Conservation (phyloP, 2,329 filamentous ascomycete species). For the Cyphellophora attinorum region DNA sequence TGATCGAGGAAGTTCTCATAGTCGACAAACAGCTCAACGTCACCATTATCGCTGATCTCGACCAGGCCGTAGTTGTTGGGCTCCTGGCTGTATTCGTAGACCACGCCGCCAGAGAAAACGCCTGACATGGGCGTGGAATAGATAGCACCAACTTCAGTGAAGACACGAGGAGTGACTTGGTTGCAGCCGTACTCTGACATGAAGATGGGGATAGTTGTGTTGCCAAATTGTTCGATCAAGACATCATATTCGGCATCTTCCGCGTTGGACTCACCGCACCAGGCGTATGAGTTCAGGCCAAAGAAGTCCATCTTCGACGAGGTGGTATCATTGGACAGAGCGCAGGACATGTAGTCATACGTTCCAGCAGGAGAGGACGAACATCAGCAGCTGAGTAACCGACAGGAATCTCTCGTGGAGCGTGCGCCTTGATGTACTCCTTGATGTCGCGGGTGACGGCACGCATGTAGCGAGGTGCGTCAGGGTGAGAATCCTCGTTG, state of each 20-base stretch:
- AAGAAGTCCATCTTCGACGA: slow-evolving; percentile 56
- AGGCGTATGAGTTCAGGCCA: slow-evolving; percentile 60
- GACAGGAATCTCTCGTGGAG: slow-evolving; percentile 50
- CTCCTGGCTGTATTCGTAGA: slow-evolving; percentile 42
- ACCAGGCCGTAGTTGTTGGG: slow-evolving; percentile 48
- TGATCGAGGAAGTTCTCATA: slow-evolving; percentile 66
- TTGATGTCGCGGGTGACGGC: slow-evolving; percentile 60
- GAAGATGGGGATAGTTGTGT: slow-evolving; percentile 52
- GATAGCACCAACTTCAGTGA: slow-evolving; percentile 51
- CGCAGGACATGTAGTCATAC: slow-evolving; percentile 52
- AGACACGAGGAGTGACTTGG: slow-evolving; percentile 44
- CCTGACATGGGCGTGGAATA: slow-evolving; percentile 52
- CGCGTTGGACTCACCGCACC: slow-evolving; percentile 53
- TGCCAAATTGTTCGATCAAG: slow-evolving; percentile 49
- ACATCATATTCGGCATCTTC: slow-evolving; percentile 45
- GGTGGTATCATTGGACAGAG: slow-evolving; percentile 35
- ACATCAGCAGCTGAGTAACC: slow-evolving; percentile 61
- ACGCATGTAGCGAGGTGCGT: slow-evolving; percentile 49
- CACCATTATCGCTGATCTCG: slow-evolving; percentile 47
- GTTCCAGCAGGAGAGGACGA: slow-evolving; percentile 50
- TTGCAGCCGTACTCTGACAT: slow-evolving; percentile 62
- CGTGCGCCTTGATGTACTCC: slow-evolving; percentile 54
- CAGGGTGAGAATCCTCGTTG: slow-evolving; percentile 47
- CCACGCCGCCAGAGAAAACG: slow-evolving; percentile 48
- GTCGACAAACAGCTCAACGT: slow-evolving; percentile 51